Evolutionary conservation across 106 monocot species (phyloP).

Genomic region (Xerophyta viscosa): DNA sequence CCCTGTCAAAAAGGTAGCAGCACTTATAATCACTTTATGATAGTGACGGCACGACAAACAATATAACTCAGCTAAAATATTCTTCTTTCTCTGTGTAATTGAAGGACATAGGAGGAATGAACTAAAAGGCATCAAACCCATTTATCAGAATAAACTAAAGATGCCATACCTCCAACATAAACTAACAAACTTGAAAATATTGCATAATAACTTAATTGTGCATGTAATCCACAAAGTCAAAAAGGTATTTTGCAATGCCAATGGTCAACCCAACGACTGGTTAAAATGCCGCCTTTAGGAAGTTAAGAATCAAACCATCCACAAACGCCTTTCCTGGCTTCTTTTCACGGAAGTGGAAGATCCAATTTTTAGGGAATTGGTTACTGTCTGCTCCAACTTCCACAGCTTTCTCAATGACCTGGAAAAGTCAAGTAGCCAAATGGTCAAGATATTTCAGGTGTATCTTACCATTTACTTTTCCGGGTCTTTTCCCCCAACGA

Average conservation of each 20-base stretch:
- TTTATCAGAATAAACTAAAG: no score
- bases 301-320: conserved; percentile 56
- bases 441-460: conserved; percentile 19
- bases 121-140: no score
- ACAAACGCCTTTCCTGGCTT: conserved; percentile 77
- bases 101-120: no score
- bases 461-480: conserved; percentile 66
- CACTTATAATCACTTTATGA: not conserved
- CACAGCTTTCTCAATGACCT: conserved; percentile 87
- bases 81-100: no score
- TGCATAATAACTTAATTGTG: no score
- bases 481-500: conserved; percentile 74
- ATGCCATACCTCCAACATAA: no score
- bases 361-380: conserved; percentile 81
- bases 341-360: conserved; percentile 92
- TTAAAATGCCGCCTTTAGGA: not conserved
- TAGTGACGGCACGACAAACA: not conserved
- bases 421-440: conserved; percentile 30
- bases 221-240: no score
- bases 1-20: conserved; percentile 32
- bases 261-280: no score
- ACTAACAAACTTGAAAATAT: no score
- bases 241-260: no score
- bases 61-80: no score
- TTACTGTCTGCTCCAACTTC: conserved; percentile 88